Evolutionary conservation across 345 rosid species (phyloP).

Genomic region (Populus nigra): DNA sequence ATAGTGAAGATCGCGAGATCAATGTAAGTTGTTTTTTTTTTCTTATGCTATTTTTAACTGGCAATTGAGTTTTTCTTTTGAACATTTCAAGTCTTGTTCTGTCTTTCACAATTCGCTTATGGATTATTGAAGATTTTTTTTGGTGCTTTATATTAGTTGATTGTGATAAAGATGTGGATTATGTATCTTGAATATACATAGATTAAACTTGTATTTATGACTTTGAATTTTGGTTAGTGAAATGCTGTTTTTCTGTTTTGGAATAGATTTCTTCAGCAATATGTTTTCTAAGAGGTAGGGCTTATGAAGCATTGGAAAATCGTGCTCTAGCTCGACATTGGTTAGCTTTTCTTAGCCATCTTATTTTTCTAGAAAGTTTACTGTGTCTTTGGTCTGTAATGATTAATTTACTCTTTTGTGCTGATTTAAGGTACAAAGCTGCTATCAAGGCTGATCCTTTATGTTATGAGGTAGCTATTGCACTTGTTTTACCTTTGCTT

Average conservation of each 20-base stretch:
- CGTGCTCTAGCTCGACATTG: constrained; percentile 85
- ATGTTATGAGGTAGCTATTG: constrained; percentile 76
- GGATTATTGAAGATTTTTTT: not conserved
- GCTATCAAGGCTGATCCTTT: constrained; percentile 96
- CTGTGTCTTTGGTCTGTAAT: not conserved
- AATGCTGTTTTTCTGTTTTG: constrained; percentile 4
- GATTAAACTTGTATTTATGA: not conserved
- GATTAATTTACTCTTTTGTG: constrained; percentile 15
- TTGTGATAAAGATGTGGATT: not conserved
- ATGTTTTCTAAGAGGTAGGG: constrained; percentile 91
- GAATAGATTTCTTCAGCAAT: constrained; percentile 82
- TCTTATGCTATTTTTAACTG: not conserved
- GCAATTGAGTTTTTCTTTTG: not conserved
- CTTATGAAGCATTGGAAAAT: constrained; percentile 88
- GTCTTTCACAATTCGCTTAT: not conserved
- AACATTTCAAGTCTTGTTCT: not conserved
- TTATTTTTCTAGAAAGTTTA: not conserved
- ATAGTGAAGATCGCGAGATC: constrained; percentile 92
- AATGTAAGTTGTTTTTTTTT: constrained; percentile 42
- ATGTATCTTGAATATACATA: not conserved
- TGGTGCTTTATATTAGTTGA: not conserved
- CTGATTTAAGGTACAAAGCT: constrained; percentile 77
- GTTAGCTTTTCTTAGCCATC: constrained; percentile 39
- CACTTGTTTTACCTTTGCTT: not conserved
- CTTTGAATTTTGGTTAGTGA: not conserved